Evolutionary conservation across 139 green algal genomes (phyloP).

Genomic region (Coelastrella sp.): DNA sequence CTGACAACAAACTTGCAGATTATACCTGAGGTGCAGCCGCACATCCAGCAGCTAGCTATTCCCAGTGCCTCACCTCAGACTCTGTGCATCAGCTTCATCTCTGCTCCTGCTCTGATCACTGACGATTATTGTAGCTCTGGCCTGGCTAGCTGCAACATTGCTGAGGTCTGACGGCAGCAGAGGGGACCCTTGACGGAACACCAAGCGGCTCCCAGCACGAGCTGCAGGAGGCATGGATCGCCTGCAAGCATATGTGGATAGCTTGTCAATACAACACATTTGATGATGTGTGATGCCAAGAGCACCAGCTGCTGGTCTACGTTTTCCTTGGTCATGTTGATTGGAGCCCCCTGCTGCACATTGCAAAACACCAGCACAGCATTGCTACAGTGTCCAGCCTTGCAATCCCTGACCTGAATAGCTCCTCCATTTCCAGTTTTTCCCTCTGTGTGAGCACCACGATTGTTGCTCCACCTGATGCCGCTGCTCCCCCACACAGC

Average conservation of each 20-base stretch:
- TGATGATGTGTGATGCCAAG: too few relatives aligned
- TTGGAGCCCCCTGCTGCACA: too few relatives aligned
- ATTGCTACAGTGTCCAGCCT: too few relatives aligned
- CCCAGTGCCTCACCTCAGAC: slow-evolving; percentile 41
- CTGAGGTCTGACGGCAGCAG: slow-evolving; percentile 55
- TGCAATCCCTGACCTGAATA: slow-evolving; percentile 44
- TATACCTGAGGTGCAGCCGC: too few relatives aligned
- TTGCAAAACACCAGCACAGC: too few relatives aligned
- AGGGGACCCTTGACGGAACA: slow-evolving; percentile 69
- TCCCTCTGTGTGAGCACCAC: slow-evolving; percentile 61
- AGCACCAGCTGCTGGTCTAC: too few relatives aligned
- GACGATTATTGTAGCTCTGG: slow-evolving; percentile 58
- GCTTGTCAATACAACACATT: too few relatives aligned
- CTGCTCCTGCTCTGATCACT: slow-evolving; percentile 49
- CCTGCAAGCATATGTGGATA: slow-evolving; percentile 12
- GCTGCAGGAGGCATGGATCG: not conserved
- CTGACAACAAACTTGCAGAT: too few relatives aligned
- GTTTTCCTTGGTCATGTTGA: too few relatives aligned
- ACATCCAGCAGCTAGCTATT: too few relatives aligned
- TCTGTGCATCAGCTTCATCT: slow-evolving; percentile 61
- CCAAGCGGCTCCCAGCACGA: slow-evolving; percentile 55
- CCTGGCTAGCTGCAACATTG: slow-evolving; percentile 53
- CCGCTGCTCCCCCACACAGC: slow-evolving; percentile 4
- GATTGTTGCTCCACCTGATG: slow-evolving; percentile 50
- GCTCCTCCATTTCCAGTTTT: slow-evolving; percentile 74